Evolutionary conservation across 2,329 filamentous ascomycete species (phyloP).

Genomic region (Tympanopsis confertula): DNA sequence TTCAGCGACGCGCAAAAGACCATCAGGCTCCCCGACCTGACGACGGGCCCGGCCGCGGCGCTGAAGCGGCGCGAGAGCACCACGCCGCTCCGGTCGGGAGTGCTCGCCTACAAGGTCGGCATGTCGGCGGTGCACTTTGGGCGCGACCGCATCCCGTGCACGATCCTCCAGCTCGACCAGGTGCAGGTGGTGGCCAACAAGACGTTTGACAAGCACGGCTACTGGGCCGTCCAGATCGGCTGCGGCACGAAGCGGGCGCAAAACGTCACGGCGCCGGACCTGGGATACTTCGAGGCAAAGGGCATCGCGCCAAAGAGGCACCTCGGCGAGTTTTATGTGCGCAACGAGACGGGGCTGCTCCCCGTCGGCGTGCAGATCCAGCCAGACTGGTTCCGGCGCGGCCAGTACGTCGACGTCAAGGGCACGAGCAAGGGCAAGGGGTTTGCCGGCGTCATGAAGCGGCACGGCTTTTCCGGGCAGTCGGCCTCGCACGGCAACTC

Average conservation of each 20-base stretch:
- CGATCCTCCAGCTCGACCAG: conserved; percentile 83
- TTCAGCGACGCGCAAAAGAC: conserved; percentile 10
- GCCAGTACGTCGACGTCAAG: conserved; percentile 80
- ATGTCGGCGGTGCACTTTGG: conserved; percentile 87
- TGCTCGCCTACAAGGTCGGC: conserved; percentile 81
- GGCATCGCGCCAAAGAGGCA: conserved; percentile 74
- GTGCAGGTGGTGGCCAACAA: conserved; percentile 85
- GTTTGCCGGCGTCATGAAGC: conserved; percentile 96
- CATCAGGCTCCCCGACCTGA: conserved; percentile 41
- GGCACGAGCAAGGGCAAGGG: conserved; percentile 76
- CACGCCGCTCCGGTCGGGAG: conserved; percentile 62
- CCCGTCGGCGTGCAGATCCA: conserved; percentile 64
- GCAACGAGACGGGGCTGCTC: conserved; percentile 59
- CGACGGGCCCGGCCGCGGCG: conserved; percentile 47
- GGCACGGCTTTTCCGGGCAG: conserved; percentile 80
- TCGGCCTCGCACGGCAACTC: conserved; percentile 90
- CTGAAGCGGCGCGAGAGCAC: conserved; percentile 45
- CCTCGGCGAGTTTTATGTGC: conserved; percentile 79
- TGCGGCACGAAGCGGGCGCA: conserved; percentile 59
- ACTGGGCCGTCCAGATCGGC: conserved; percentile 88
- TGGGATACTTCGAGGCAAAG: conserved; percentile 79
- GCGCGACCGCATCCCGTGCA: conserved; percentile 71
- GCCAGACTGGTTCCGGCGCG: conserved; percentile 83
- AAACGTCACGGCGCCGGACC: conserved; percentile 70
- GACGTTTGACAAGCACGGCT: conserved; percentile 69